Percentiles rank a stretch among this genome's conserved stretches.
These are phyloP conservation scores for Craterostigma plantagineum DNA, from an alignment of 257 asterid species.

Conservation along the genomic window DNA sequence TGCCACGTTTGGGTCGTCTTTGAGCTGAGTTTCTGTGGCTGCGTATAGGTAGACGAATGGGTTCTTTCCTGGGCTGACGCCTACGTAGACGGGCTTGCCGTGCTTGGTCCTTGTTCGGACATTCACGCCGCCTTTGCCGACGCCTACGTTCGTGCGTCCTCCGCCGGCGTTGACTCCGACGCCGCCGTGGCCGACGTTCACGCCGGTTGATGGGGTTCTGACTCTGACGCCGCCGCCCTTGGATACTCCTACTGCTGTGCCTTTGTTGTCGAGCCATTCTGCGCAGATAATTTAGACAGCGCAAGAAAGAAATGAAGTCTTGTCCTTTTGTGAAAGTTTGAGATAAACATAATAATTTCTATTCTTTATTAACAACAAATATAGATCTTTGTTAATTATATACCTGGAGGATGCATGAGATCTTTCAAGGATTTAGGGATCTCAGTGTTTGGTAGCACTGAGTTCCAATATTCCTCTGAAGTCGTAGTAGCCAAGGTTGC, in stretches of 20 bases:
- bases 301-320: too few relatives aligned
- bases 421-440: slow-evolving; percentile 59
- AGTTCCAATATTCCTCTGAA: slow-evolving; percentile 48
- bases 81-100: slow-evolving; percentile 39
- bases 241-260: slow-evolving; percentile 17
- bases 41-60: slow-evolving; percentile 38
- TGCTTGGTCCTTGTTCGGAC: slow-evolving; percentile 18
- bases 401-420: slow-evolving; percentile 20
- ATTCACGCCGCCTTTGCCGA: slow-evolving; percentile 30
- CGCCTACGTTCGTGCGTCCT: slow-evolving; percentile 24
- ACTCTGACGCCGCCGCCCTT: not conserved
- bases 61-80: slow-evolving; percentile 12
- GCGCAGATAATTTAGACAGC: not conserved
- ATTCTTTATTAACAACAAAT: not conserved
- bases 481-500: slow-evolving; percentile 24
- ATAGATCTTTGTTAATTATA: not conserved
- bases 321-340: too few relatives aligned
- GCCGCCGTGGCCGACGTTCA: slow-evolving; percentile 32
- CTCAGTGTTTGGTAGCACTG: slow-evolving; percentile 50
- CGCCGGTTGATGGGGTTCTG: slow-evolving; percentile 16
- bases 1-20: slow-evolving; percentile 42
- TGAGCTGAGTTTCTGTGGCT: slow-evolving; percentile 47
- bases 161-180: slow-evolving; percentile 34
- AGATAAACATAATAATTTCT: too few relatives aligned
- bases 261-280: slow-evolving; percentile 39